Conservation (phyloP, 2,329 filamentous ascomycete species). For the Lachnellula subtilissima region DNA sequence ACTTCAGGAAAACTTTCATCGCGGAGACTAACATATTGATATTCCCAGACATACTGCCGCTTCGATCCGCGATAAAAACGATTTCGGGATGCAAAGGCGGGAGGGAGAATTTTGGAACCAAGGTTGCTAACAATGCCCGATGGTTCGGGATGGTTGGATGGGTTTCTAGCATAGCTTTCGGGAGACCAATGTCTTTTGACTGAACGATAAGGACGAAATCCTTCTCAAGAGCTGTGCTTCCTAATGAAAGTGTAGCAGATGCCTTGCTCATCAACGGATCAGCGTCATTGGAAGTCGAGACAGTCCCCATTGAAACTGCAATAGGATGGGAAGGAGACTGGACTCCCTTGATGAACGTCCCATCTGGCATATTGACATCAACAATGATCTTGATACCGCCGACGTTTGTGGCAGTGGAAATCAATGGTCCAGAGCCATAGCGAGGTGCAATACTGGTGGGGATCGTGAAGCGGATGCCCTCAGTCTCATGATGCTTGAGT, state of each 20-base stretch:
- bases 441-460: constrained; percentile 63
- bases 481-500: constrained; percentile 65
- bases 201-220: constrained; percentile 66
- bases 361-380: constrained; percentile 53
- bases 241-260: constrained; percentile 55
- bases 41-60: constrained; percentile 57
- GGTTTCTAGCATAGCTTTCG: constrained; percentile 60
- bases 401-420: constrained; percentile 3
- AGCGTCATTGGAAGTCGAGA: constrained; percentile 40
- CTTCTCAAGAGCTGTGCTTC: constrained; percentile 48
- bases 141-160: constrained; percentile 59
- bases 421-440: constrained; percentile 45
- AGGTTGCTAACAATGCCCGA: constrained; percentile 63
- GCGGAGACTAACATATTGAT: constrained; percentile 52
- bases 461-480: constrained; percentile 65
- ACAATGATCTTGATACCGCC: constrained; percentile 43
- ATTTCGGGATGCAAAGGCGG: constrained; percentile 54
- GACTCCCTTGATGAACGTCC: constrained; percentile 54
- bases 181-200: constrained; percentile 54
- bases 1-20: constrained; percentile 60
- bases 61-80: constrained; percentile 68
- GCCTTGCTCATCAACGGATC: constrained; percentile 53
- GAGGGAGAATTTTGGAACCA: constrained; percentile 66
- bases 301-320: constrained; percentile 57
- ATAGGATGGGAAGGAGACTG: constrained; percentile 66